A percentile compares a stretch with the other conserved stretches of the same genome.
phyloP scores from a whole-genome alignment of 129 eudicot species.

The Logfia minima region DNA sequence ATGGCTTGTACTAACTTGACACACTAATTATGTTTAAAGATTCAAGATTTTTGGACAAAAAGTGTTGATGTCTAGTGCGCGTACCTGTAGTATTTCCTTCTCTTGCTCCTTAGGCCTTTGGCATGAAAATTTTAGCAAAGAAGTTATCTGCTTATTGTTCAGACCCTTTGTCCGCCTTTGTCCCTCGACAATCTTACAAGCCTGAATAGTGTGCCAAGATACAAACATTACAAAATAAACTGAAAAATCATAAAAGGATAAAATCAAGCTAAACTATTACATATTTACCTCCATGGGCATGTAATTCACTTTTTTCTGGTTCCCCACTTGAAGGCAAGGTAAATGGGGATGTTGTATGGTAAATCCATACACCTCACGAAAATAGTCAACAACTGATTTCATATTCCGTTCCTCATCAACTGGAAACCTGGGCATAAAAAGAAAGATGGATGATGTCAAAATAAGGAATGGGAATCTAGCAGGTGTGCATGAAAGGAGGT shows the following conservation, averaged over 20 bases:
- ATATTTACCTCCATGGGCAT: conserved; percentile 84
- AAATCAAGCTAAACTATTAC: background rate
- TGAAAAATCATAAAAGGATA: background rate
- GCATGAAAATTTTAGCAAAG: conserved; percentile 65
- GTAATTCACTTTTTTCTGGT: conserved; percentile 66
- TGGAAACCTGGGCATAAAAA: conserved; percentile 48
- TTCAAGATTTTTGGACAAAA: too few relatives aligned
- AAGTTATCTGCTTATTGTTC: conserved; percentile 72
- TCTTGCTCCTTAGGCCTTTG: conserved; percentile 74
- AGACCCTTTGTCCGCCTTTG: conserved; percentile 74
- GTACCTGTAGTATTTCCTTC: conserved; percentile 65
- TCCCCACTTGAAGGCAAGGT: conserved; percentile 90
- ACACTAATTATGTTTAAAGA: background rate
- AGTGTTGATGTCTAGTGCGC: background rate
- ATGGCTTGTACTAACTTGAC: background rate
- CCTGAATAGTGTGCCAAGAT: conserved; percentile 36
- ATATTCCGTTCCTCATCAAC: conserved; percentile 68
- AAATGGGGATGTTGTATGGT: conserved; percentile 62
- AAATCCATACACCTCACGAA: conserved; percentile 70
- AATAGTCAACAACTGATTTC: conserved; percentile 79
- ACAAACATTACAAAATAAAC: background rate
- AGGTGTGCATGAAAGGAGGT: background rate
- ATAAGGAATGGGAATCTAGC: background rate
- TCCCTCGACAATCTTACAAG: conserved; percentile 90
- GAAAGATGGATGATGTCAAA: background rate